These are phyloP conservation scores for Coprinopsis sp. DNA, from an alignment of 768 basidiomycete genomes.

Conservation along the genomic window DNA sequence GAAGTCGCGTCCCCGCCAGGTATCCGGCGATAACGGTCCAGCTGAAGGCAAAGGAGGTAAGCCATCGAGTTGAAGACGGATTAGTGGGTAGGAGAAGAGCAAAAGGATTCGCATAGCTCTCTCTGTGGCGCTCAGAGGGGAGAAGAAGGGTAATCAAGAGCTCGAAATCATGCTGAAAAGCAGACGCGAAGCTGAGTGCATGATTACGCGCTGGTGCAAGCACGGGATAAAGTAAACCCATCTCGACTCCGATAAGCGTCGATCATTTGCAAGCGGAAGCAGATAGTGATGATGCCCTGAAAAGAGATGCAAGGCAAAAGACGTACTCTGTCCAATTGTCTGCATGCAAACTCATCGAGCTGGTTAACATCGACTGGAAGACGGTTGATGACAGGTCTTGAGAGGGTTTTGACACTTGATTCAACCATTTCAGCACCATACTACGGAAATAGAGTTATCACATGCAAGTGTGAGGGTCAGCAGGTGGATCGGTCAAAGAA, in stretches of 20 bases:
- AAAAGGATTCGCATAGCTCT: no score
- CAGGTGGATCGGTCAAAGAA: no score
- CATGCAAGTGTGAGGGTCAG: slow-evolving; percentile 13
- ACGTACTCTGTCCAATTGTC: slow-evolving; percentile 79
- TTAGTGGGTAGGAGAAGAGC: neutral
- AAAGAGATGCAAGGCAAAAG: neutral
- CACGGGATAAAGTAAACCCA: neutral
- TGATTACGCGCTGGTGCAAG: neutral
- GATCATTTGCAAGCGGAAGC: no score
- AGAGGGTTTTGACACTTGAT: slow-evolving; percentile 75
- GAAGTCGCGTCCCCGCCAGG: slow-evolving; percentile 25
- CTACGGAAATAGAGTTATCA: slow-evolving; percentile 34
- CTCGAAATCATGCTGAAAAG: neutral
- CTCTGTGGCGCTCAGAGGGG: no score
- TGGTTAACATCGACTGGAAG: slow-evolving; percentile 70
- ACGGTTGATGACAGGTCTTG: slow-evolving; percentile 75
- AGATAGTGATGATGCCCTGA: neutral
- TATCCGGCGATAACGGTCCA: slow-evolving; percentile 46
- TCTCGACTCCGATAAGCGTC: neutral
- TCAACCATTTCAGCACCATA: slow-evolving; percentile 88
- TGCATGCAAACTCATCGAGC: slow-evolving; percentile 84
- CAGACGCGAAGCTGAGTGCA: neutral
- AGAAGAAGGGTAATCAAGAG: no score
- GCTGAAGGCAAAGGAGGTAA: slow-evolving; percentile 22
- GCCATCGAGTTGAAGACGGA: neutral